A percentile compares a stretch with the other conserved stretches of the same genome.
phyloP scores from a whole-genome alignment of 1,284 basidiomycete species.

The Hemileia vastatrix region DNA sequence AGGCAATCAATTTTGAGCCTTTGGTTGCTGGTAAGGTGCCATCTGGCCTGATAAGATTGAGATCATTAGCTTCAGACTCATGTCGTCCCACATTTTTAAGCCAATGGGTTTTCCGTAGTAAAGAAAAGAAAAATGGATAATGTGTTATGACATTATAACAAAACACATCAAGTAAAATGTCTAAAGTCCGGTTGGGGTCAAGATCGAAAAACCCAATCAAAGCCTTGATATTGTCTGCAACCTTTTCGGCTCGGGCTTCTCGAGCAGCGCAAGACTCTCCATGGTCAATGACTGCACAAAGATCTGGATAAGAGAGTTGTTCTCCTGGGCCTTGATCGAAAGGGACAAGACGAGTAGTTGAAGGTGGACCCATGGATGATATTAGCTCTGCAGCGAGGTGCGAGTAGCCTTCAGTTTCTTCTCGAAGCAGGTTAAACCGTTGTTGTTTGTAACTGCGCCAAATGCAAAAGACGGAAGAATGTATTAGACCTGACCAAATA shows the following conservation, averaged over 20 bases:
- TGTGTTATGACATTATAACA: conserved; percentile 70
- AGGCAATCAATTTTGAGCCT: conserved; percentile 62
- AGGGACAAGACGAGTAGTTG: conserved; percentile 48
- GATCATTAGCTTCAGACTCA: neutral
- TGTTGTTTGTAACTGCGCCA: conserved; percentile 73
- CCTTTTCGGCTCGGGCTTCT: conserved; percentile 58
- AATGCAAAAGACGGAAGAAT: neutral
- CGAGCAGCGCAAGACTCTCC: conserved; percentile 48
- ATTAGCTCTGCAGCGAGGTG: conserved; percentile 79
- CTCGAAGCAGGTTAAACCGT: conserved; percentile 93
- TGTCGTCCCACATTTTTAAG: conserved; percentile 29
- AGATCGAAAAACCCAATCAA: conserved; percentile 88
- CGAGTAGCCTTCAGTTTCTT: conserved; percentile 94
- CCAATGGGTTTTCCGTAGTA: conserved; percentile 79
- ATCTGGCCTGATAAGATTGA: conserved; percentile 1
- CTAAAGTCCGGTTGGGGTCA: conserved; percentile 85
- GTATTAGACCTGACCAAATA: neutral
- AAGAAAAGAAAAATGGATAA: conserved; percentile 79
- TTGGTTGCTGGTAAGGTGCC: conserved; percentile 27
- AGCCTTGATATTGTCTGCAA: conserved; percentile 77
- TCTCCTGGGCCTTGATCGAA: neutral
- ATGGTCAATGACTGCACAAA: conserved; percentile 36
- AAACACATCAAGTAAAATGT: conserved; percentile 85
- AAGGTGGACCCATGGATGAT: conserved; percentile 61
- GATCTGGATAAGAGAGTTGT: conserved; percentile 24